Evolutionary conservation across 495 filamentous ascomycete species (phyloP).

Genomic region (Trichoderma virens): DNA sequence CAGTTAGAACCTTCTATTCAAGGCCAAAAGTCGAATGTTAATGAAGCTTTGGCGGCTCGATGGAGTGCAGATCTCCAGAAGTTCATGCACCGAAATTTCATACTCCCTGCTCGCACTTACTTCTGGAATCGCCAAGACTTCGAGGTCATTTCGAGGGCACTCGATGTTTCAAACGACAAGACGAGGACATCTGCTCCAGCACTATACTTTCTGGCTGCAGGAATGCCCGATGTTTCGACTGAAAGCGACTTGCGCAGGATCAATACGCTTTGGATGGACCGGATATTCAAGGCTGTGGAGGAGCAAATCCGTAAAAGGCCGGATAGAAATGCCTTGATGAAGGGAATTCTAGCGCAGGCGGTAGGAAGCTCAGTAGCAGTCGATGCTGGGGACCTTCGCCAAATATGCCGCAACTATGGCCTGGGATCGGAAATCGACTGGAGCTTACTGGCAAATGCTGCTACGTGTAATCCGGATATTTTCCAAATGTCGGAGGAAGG

Average conservation of each 20-base stretch:
- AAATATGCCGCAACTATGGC: slow-evolving; percentile 33
- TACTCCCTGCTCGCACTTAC: slow-evolving; percentile 55
- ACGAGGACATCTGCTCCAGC: slow-evolving; percentile 30
- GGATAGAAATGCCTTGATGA: slow-evolving; percentile 21
- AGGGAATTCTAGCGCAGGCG: slow-evolving; percentile 33
- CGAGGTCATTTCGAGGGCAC: slow-evolving; percentile 25
- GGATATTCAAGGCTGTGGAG: slow-evolving; percentile 49
- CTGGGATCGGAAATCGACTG: slow-evolving; percentile 44
- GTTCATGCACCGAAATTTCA: slow-evolving; percentile 60
- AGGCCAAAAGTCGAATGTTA: slow-evolving; percentile 14
- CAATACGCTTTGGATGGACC: slow-evolving; percentile 60
- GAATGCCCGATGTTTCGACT: slow-evolving; percentile 46
- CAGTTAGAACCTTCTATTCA: slow-evolving; percentile 25
- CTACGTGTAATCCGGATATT: slow-evolving; percentile 60
- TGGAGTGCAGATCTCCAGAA: slow-evolving; percentile 41
- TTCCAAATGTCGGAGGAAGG: slow-evolving; percentile 43
- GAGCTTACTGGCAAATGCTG: slow-evolving; percentile 51
- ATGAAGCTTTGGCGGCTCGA: slow-evolving; percentile 24
- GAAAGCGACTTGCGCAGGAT: slow-evolving; percentile 44
- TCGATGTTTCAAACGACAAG: slow-evolving; percentile 25
- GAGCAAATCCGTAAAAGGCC: slow-evolving; percentile 15
- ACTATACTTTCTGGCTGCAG: slow-evolving; percentile 52
- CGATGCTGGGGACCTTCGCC: slow-evolving; percentile 26
- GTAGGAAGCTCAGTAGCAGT: slow-evolving; percentile 20
- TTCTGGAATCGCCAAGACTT: slow-evolving; percentile 40